Base-by-base conservation (phyloP, 257 asterid genomes). In the Scutellaria minor region DNA sequence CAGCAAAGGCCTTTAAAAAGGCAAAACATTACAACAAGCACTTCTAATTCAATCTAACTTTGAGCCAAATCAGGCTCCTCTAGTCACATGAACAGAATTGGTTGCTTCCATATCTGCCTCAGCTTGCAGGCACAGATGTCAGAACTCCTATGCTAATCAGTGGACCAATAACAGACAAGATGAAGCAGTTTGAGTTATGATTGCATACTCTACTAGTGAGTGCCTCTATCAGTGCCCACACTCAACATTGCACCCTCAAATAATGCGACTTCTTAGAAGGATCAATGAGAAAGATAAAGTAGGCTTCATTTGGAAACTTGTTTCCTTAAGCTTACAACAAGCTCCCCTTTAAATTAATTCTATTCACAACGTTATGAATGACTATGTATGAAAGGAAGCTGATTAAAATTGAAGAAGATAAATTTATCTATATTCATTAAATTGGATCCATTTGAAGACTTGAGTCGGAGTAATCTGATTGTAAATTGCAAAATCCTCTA, bases 1-100 rank as follows among this genome's bases (percentile, higher is more conserved):
- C 55, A 44, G 52, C 40, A 40, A 62, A 66, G 41, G 57, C 54
- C 58, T 15, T 59, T 45, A n/a, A 44, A 67, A 48, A 62, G 75
- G 62, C 42, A 57, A 64, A 73, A 24, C 11, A 40, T 6, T 45
- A 71, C 27, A 66, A 12, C 52, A 37, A 52, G 53, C 37, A 18
- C 67, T 73, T 51, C 13, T 50, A 53, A 56, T 67, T 57, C 69
- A 45, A 24, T 75, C 52, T 24, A 78, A 53, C 61, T 47, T 14
- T 41, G 39, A 61, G 51, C 54, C 73, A 70, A 58, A 64, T 66
- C 69, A 67, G 63, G 50, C 57, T 78, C 14, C 60, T 71, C 7
- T 51, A 68, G 67, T 52, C 72, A 60, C 69, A 66, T 2, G 12
- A 44, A 68, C 22, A 31, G 10, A 45, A 60, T 62, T 31, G 54